Conservation (phyloP, 805 yeast genomes). For the Metschnikowia cerradonensis region DNA sequence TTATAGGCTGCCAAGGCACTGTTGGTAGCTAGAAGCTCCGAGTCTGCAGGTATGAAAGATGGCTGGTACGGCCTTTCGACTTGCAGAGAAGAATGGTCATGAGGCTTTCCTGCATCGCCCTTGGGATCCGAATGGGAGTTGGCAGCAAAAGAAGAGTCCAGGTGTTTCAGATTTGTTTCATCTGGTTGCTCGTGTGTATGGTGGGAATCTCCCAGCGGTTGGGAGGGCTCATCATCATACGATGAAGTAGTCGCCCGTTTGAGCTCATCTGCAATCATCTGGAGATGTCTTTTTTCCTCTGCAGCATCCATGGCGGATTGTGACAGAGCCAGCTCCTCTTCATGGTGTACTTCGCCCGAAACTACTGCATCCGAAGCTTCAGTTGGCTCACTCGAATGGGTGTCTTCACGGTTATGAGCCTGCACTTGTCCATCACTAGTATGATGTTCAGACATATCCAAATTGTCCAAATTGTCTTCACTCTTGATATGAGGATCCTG, state of each 20-base stretch:
- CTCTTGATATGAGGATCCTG: not conserved
- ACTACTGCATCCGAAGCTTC: too few species aligned
- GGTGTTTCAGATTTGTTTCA: not conserved
- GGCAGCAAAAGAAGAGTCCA: not conserved
- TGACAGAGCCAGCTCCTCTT: not conserved
- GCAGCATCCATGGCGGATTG: conserved; percentile 7
- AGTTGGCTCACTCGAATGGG: not conserved
- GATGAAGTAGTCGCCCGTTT: conserved; percentile 27
- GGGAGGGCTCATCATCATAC: not conserved
- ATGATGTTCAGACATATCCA: not conserved
- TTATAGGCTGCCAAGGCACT: conserved; percentile 40
- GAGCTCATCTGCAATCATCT: conserved; percentile 31
- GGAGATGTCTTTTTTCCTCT: conserved; percentile 24
- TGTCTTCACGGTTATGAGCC: not conserved
- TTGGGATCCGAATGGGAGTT: not conserved
- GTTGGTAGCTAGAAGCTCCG: conserved; percentile 38
- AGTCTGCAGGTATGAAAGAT: conserved; percentile 34
- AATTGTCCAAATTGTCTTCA: not conserved
- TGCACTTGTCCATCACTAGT: not conserved
- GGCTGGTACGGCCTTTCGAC: not conserved
- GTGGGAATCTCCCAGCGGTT: not conserved
- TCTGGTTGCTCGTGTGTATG: not conserved
- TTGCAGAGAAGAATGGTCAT: not conserved
- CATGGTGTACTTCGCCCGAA: not conserved
- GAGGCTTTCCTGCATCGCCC: not conserved